Evolutionary conservation across 495 filamentous ascomycete genomes (phyloP).

Genomic region (Letharia columbiana): DNA sequence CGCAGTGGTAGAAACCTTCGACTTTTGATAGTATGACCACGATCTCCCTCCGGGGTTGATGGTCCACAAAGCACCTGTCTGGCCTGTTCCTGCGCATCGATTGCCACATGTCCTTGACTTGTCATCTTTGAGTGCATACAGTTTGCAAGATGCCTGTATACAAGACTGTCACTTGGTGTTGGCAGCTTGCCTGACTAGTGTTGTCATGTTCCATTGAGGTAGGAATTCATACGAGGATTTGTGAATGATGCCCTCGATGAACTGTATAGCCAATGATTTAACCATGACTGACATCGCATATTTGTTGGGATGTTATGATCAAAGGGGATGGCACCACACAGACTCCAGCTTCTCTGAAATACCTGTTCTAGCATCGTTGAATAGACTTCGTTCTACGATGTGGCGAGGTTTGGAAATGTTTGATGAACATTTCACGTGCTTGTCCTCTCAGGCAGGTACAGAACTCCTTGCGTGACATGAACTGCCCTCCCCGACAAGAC

Average conservation of each 20-base stretch:
- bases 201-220: neutral
- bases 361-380: neutral
- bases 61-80: neutral
- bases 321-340: neutral
- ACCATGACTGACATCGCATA: neutral
- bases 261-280: neutral
- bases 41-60: neutral
- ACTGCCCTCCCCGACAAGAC: constrained; percentile 44
- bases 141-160: neutral
- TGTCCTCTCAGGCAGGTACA: constrained; percentile 22
- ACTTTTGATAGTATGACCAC: neutral
- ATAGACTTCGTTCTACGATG: neutral
- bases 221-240: neutral
- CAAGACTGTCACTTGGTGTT: neutral
- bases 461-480: constrained; percentile 43
- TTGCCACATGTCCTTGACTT: neutral
- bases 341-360: neutral
- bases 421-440: neutral
- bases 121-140: neutral
- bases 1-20: neutral
- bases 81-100: neutral
- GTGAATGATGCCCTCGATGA: neutral
- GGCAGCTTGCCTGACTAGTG: neutral
- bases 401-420: neutral
- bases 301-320: neutral